phyloP scores from a whole-genome alignment of 2,329 filamentous ascomycete species.

The Pseudogymnoascus sp. region DNA sequence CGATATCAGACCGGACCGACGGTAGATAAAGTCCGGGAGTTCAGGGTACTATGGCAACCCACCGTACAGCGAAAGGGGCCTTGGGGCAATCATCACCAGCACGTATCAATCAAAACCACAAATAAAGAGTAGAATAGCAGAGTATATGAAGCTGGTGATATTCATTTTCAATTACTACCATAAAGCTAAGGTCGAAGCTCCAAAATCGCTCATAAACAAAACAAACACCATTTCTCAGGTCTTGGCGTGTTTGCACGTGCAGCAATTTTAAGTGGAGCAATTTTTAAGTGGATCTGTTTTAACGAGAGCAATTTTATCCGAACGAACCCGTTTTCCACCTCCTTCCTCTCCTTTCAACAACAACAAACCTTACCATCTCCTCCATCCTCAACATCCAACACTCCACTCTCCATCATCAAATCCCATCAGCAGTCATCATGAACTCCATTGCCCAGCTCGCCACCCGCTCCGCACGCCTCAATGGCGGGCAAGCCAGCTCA shows the following conservation, averaged over 20 bases:
- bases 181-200: neutral
- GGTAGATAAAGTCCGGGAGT: slow-evolving; percentile 2
- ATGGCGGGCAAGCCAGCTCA: slow-evolving; percentile 21
- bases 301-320: slow-evolving; percentile 10
- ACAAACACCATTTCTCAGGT: neutral
- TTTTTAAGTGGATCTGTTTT: slow-evolving; percentile 6
- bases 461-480: slow-evolving; percentile 19
- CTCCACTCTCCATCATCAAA: slow-evolving; percentile 17
- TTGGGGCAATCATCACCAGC: neutral
- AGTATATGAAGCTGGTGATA: neutral
- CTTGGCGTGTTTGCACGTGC: slow-evolving; percentile 9
- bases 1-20: slow-evolving; percentile 9
- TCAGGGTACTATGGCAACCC: slow-evolving; percentile 9
- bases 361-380: slow-evolving; percentile 1
- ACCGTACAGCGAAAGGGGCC: neutral
- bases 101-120: neutral
- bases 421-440: slow-evolving; percentile 23
- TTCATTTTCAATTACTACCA: neutral
- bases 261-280: slow-evolving; percentile 8
- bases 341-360: slow-evolving; percentile 12
- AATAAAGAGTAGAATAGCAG: neutral
- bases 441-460: slow-evolving; percentile 22
- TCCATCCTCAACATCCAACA: slow-evolving; percentile 9
- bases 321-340: slow-evolving; percentile 10
- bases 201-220: neutral